phyloP scores from a whole-genome alignment of 345 rosid species.

The Eutrema heterophyllum region DNA sequence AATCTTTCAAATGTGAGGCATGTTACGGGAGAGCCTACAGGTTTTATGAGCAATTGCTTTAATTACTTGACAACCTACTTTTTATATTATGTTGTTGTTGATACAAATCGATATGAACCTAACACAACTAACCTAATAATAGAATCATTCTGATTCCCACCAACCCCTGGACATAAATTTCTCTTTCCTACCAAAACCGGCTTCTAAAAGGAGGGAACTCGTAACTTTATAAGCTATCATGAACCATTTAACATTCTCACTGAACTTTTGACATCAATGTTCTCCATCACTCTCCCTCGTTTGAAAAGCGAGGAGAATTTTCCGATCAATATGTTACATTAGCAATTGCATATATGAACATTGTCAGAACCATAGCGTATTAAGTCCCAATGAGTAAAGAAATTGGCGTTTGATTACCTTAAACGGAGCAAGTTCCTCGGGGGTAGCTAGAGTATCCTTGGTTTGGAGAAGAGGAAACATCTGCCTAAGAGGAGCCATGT shows the following conservation, averaged over 20 bases:
- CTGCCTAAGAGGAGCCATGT: slow-evolving; percentile 80
- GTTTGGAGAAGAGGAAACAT: slow-evolving; percentile 95
- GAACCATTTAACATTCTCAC: no score
- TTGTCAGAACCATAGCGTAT: not conserved
- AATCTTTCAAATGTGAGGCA: not conserved
- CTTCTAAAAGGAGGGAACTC: not conserved
- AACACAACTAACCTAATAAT: not conserved
- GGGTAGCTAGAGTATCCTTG: slow-evolving; percentile 69
- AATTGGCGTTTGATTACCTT: slow-evolving; percentile 45
- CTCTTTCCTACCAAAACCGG: not conserved
- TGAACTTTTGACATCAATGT: no score
- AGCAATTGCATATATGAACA: not conserved
- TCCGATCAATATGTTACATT: not conserved
- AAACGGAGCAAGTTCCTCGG: slow-evolving; percentile 81
- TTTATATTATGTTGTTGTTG: not conserved
- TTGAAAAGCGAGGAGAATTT: not conserved
- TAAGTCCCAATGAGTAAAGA: not conserved
- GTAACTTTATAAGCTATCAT: no score
- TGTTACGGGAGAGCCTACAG: slow-evolving; percentile 5
- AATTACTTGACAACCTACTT: not conserved
- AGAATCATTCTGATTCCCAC: slow-evolving; percentile 1
- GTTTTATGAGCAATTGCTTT: slow-evolving; percentile 3
- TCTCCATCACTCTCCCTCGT: no score
- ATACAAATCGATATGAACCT: not conserved
- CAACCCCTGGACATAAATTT: not conserved